phyloP scores from a whole-genome alignment of 768 basidiomycete species.

The Xerocomus potaroensis region DNA sequence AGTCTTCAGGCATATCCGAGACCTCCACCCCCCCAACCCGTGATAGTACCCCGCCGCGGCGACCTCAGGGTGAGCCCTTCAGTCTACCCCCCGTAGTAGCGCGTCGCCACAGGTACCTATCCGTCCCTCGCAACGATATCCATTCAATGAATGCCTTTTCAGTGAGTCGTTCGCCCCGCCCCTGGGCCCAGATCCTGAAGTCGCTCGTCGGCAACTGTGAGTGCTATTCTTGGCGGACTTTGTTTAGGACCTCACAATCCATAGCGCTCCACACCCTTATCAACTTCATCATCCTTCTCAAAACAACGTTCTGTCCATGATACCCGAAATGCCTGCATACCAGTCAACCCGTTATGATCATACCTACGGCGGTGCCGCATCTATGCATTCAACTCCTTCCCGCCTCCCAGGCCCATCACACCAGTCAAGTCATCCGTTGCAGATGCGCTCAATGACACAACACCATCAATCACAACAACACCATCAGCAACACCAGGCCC shows the following conservation, averaged over 20 bases:
- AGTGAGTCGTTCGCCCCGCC: conserved; percentile 47
- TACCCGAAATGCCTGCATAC: conserved; percentile 55
- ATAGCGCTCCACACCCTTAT: conserved; percentile 43
- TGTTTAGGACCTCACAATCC: conserved; percentile 14
- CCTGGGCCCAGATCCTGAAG: conserved; percentile 41
- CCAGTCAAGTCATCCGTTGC: conserved; percentile 30
- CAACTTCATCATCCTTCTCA: conserved; percentile 38
- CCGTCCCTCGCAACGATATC: too few relatives aligned
- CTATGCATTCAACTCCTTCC: conserved; percentile 31
- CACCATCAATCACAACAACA: conserved; percentile 30
- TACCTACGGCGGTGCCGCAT: conserved; percentile 36
- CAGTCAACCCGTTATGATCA: conserved; percentile 51
- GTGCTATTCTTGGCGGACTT: conserved; percentile 17
- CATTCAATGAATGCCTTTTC: conserved; percentile 7
- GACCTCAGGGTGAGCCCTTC: conserved; percentile 40
- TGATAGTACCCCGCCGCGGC: conserved; percentile 59
- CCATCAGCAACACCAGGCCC: conserved; percentile 27
- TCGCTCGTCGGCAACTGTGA: conserved; percentile 45
- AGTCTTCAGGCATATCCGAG: conserved; percentile 68
- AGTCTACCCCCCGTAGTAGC: conserved; percentile 35
- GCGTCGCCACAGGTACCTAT: conserved; percentile 38
- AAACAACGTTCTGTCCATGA: conserved; percentile 48
- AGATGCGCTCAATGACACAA: conserved; percentile 51
- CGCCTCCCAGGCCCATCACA: conserved; percentile 37
- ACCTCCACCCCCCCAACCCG: conserved; percentile 69